Percentiles rank a stretch among this genome's conserved stretches.
phyloP scores from a whole-genome alignment of 345 rosid species.

The Jatropha curcas region DNA sequence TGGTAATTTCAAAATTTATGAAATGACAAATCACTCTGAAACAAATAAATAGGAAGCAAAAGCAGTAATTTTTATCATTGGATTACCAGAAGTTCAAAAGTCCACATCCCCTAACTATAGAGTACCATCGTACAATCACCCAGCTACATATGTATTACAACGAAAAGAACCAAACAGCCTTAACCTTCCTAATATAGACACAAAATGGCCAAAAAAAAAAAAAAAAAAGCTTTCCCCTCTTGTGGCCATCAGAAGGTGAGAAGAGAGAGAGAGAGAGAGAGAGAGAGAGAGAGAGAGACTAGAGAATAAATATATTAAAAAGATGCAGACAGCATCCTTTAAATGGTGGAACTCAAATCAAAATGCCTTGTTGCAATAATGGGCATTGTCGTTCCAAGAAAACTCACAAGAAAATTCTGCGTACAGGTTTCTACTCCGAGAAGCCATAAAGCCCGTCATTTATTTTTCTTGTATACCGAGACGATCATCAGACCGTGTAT shows the following conservation, averaged over 20 bases:
- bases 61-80: slow-evolving; percentile 1
- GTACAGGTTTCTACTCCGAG: slow-evolving; percentile 22
- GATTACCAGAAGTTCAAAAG: background rate
- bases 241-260: background rate
- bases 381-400: background rate
- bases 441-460: slow-evolving; percentile 9
- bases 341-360: background rate
- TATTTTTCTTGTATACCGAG: slow-evolving; percentile 6
- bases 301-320: background rate
- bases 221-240: slow-evolving; percentile 14
- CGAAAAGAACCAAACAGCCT: background rate
- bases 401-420: slow-evolving; percentile 19
- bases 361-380: background rate
- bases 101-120: background rate
- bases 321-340: background rate
- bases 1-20: background rate
- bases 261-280: background rate
- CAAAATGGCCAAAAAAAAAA: slow-evolving; percentile 9
- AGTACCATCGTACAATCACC: background rate
- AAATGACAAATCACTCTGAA: background rate
- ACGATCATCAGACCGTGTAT: slow-evolving; percentile 65
- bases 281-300: background rate
- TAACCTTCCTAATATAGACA: slow-evolving; percentile 24
- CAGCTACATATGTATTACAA: background rate
- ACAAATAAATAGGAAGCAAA: background rate